Base-by-base conservation (phyloP, 441 rosid genomes). In the Adansonia madagascariensis region DNA sequence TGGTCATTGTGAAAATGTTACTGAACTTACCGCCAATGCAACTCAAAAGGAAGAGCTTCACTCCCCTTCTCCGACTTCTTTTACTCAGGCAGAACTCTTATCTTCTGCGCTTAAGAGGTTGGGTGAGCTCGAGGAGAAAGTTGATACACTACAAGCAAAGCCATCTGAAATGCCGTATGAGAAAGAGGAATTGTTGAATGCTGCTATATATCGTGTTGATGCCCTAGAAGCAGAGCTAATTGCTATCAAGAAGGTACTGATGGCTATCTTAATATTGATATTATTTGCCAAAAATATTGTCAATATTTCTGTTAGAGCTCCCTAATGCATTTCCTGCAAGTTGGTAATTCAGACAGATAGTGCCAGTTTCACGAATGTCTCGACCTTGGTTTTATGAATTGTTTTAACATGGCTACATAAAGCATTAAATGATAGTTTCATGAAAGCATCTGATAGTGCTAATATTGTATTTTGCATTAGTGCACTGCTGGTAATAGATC, bases 191-290 rank as follows among this genome's bases (percentile, higher is more conserved):
- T 81, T 96, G 81, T 83, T 96, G 65, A 93, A 91, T 86, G 98
- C 98, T 69, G 98, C 98, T 8, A 97, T 94, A 11, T 94, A 96
- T 79, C 94, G 97, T 12, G 99, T 96, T 71, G 98, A 96, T 82
- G 98, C 99, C 61, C 84, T 96, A 44, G 99, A 96, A 88, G 98
- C 98, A 61, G 99, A 96, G 86, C 92, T 96, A 22, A 92, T 94
- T 82, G 90, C 97, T 70, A 94, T 98, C 44, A 96, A 96, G 78
- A 91, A 96, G 99, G 99, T 94, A 71, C n/a, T 5, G 15, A 17
- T 24, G 44, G 15, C 52, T 15, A 22, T 66, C 50, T 44, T 66
- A 8, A 43, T 43, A 41, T 17, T 41, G 22, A 43, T 12, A 43
- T 46, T 43, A 18, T 43, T 66, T 18, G 6, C 15, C 31, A 17